Conservation (phyloP, 2,329 filamentous ascomycete species). For the Cladosporium sphaerospermum region DNA sequence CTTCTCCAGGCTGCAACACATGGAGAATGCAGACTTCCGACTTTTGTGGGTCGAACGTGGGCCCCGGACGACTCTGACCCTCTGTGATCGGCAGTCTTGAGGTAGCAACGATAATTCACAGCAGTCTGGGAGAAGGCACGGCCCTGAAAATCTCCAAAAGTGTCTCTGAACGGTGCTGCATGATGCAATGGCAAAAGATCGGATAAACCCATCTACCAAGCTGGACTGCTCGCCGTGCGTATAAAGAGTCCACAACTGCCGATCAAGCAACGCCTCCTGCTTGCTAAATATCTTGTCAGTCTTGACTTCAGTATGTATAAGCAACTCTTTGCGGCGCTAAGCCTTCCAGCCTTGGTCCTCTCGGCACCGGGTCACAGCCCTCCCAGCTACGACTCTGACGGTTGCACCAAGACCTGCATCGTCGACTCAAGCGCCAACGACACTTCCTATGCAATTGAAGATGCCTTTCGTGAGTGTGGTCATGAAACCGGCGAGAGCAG, state of each 20-base stretch:
- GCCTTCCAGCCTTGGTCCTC: conserved; percentile 5
- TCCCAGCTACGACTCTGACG: neutral
- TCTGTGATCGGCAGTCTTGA: conserved; percentile 2
- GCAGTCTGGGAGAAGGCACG: neutral
- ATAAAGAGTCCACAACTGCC: neutral
- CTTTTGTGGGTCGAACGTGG: conserved; percentile 2
- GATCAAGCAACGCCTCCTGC: neutral
- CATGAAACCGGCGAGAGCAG: conserved; percentile 26
- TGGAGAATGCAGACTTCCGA: neutral
- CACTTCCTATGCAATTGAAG: conserved; percentile 43
- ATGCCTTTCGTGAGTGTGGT: conserved; percentile 46
- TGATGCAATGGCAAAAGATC: conserved; percentile 6
- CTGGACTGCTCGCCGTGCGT: neutral
- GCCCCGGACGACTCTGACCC: conserved; percentile 6
- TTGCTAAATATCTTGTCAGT: neutral
- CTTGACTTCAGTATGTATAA: conserved; percentile 5
- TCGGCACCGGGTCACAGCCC: neutral
- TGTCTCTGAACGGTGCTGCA: conserved; percentile 1
- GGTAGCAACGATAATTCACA: neutral
- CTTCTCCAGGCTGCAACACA: neutral
- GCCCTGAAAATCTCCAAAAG: neutral
- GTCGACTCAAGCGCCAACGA: conserved; percentile 36
- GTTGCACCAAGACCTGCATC: conserved; percentile 6
- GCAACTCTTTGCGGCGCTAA: conserved; percentile 6
- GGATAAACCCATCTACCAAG: neutral